Percentiles rank a stretch among this genome's conserved stretches.
Conservation (phyloP, 2,329 filamentous ascomycete genomes). For the Fusarium udum region DNA sequence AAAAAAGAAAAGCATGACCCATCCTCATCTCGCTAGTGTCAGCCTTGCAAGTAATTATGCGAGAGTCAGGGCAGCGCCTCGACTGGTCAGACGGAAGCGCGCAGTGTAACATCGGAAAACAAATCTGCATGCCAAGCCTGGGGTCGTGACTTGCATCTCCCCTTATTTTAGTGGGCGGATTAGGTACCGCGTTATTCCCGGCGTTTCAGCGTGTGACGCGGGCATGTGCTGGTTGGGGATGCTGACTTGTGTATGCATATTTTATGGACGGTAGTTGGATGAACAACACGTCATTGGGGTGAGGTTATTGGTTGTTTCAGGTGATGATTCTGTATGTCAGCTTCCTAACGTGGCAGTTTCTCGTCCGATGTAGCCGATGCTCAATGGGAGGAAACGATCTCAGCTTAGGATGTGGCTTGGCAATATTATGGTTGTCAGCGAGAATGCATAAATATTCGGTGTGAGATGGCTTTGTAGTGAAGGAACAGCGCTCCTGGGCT, state of each 20-base stretch:
- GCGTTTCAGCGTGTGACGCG: background rate
- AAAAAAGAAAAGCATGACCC: slow-evolving; percentile 10
- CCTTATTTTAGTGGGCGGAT: background rate
- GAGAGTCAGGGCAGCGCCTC: background rate
- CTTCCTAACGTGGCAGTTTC: background rate
- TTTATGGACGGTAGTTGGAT: background rate
- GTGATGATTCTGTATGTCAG: background rate
- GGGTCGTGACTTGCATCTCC: background rate
- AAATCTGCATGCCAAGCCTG: background rate
- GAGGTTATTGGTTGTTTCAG: background rate
- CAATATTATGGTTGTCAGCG: background rate
- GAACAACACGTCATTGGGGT: background rate
- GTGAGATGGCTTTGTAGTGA: background rate
- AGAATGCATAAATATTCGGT: background rate
- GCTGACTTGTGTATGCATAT: background rate
- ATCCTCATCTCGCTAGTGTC: background rate
- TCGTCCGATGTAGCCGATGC: background rate
- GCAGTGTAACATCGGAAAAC: background rate
- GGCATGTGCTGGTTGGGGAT: slow-evolving; percentile 7
- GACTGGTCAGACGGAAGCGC: background rate
- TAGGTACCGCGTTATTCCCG: background rate
- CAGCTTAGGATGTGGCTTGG: background rate
- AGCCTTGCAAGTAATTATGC: slow-evolving; percentile 7
- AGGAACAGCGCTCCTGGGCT: background rate
- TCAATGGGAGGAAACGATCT: background rate